A percentile compares a stretch with the other conserved stretches of the same genome.
phyloP scores from a whole-genome alignment of 2,329 filamentous ascomycete genomes.

The Sclerotinia trifoliorum region DNA sequence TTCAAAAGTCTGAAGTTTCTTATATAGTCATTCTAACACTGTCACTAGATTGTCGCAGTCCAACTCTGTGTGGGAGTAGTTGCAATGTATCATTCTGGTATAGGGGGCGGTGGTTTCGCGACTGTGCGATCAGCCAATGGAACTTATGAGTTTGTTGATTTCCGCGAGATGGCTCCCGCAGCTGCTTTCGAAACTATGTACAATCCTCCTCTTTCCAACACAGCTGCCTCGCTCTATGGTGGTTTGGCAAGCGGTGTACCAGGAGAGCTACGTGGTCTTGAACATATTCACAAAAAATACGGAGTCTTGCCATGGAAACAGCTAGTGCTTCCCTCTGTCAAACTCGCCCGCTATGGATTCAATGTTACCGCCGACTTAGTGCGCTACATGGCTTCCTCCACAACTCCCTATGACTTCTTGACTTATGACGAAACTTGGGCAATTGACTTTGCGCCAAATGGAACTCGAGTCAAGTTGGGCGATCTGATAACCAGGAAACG shows the following conservation, averaged over 20 bases:
- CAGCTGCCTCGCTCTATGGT: constrained; percentile 52
- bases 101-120: constrained; percentile 69
- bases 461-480: constrained; percentile 66
- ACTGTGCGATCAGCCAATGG: constrained; percentile 58
- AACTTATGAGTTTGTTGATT: constrained; percentile 67
- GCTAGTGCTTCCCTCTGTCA: constrained; percentile 58
- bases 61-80: constrained; percentile 54
- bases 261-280: constrained; percentile 47
- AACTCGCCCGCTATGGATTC: constrained; percentile 60
- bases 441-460: constrained; percentile 83
- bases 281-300: constrained; percentile 46
- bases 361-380: constrained; percentile 60
- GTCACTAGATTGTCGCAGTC: constrained; percentile 49
- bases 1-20: background rate
- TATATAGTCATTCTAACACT: background rate
- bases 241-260: constrained; percentile 57
- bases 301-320: constrained; percentile 54
- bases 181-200: constrained; percentile 63
- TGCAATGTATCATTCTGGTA: constrained; percentile 57
- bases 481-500: constrained; percentile 78
- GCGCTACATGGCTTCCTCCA: constrained; percentile 53
- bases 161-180: constrained; percentile 65
- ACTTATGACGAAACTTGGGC: constrained; percentile 76
- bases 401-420: constrained; percentile 61
- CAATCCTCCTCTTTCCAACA: constrained; percentile 49